Conservation (phyloP, 352 stramenopile genomes). For the Pythium aristosporum region DNA sequence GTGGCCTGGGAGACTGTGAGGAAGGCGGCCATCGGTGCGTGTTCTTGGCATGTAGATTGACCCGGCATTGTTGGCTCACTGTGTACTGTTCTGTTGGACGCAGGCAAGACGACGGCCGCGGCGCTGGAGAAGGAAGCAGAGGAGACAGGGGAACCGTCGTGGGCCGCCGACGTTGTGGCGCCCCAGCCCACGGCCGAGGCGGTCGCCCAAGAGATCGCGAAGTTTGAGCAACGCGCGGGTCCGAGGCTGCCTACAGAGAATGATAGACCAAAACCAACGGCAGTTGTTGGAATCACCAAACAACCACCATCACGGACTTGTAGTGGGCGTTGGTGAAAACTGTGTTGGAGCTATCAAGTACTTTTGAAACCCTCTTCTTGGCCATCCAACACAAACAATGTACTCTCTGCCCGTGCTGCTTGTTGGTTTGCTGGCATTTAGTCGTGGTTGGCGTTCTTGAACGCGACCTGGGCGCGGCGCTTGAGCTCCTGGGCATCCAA, state of each 20-base stretch:
- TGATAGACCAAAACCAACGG: background rate
- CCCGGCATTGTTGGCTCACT: background rate
- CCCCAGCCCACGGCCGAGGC: slow-evolving; percentile 54
- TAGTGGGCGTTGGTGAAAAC: background rate
- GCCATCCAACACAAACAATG: background rate
- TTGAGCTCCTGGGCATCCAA: slow-evolving; percentile 49
- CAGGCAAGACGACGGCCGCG: slow-evolving; percentile 71
- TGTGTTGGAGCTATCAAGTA: background rate
- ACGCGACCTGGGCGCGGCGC: slow-evolving; percentile 43
- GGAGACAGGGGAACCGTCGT: slow-evolving; percentile 37
- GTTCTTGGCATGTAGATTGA: background rate
- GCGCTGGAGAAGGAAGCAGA: slow-evolving; percentile 48
- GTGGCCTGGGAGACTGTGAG: slow-evolving; percentile 56
- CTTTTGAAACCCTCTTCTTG: background rate
- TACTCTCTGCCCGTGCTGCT: background rate
- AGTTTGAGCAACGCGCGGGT: slow-evolving; percentile 29
- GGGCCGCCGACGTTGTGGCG: slow-evolving; percentile 53
- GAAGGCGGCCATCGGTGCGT: slow-evolving; percentile 76
- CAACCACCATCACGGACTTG: background rate
- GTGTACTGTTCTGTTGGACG: background rate
- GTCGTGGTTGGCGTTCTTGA: slow-evolving; percentile 51
- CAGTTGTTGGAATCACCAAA: background rate
- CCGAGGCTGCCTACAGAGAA: background rate
- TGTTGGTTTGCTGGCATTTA: slow-evolving; percentile 26
- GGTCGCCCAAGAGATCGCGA: slow-evolving; percentile 50